Base-by-base conservation (phyloP, 495 filamentous ascomycete species). In the Penicillium crystallinum region DNA sequence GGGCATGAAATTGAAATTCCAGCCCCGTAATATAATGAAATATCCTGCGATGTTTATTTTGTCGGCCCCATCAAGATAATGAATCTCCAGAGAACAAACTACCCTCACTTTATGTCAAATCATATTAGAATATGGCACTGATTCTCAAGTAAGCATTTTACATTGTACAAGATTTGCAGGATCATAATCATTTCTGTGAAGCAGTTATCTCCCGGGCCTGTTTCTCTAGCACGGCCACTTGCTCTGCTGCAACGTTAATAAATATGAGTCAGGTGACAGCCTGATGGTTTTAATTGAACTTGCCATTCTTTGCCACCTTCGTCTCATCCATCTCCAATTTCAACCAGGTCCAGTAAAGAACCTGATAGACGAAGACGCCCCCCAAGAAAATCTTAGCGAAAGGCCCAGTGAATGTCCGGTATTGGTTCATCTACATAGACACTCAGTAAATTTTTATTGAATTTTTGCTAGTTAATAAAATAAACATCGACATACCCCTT, bases 311-410 rank as follows among this genome's bases (percentile, higher is more conserved):
- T 38, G 85, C 75, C 10, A 76, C 70, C 69, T 82, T 88, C 25
- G 77, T 71, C 65, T 91, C 89, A 53, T 89, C 76, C 47, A 75
- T 78, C 71, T 97, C 92, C n/a, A 97, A 74, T 70, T 88, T 93
- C 68, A 82, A 52, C 93, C 92, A 98, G 18, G 75, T 70, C 80
- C 81, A 95, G 69, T 96, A 95, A 21, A 82, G 68, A 9, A 89
- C 61, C 67, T 98, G 93, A 71, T 96, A 98, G 0, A 86, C 89
- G 67, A 95, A 86, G 19, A 96, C 75, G 12, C 90, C 88, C 44
- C 90, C 83, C 8, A 97, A 78, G 60, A 95, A 86, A 52, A 87
- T 85, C 70, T 96, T 97, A 33, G 79, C 79, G 51, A 97, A 80
- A 11, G 93, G 91, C 6, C 86, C 77, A 22, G 80, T 77, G 67